Evolutionary conservation across 768 basidiomycete species (phyloP).

Genomic region (Suillus lakei): DNA sequence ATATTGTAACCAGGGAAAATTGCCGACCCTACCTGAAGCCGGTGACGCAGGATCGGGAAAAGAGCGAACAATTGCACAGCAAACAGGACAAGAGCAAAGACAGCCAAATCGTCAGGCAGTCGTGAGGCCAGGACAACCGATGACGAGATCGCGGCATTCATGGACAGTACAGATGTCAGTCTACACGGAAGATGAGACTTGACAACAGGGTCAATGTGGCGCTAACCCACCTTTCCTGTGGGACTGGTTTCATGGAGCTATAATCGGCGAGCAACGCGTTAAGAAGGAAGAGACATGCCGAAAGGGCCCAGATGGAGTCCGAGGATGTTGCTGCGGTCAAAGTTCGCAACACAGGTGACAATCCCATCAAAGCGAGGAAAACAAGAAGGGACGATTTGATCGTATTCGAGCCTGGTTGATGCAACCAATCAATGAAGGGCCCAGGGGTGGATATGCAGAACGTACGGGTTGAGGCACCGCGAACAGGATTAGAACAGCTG

Average conservation of each 20-base stretch:
- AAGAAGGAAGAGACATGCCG: slow-evolving; percentile 82
- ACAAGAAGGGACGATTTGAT: slow-evolving; percentile 85
- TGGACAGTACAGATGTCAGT: slow-evolving; percentile 81
- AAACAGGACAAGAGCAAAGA: slow-evolving; percentile 88
- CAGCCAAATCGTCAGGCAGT: slow-evolving; percentile 78
- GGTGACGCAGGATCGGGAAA: slow-evolving; percentile 78
- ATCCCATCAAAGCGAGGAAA: slow-evolving; percentile 85
- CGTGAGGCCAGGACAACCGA: slow-evolving; percentile 94
- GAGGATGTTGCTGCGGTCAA: slow-evolving; percentile 94
- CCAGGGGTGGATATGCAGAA: slow-evolving; percentile 11
- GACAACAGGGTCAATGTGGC: slow-evolving; percentile 24
- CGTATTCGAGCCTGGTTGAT: slow-evolving; percentile 62
- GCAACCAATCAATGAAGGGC: slow-evolving; percentile 16
- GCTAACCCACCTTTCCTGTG: slow-evolving; percentile 61
- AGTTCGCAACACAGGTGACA: slow-evolving; percentile 90
- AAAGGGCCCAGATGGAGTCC: slow-evolving; percentile 95
- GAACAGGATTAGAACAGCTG: slow-evolving; percentile 40
- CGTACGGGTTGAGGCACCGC: slow-evolving; percentile 29
- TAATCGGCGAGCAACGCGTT: slow-evolving; percentile 89
- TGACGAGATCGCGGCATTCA: slow-evolving; percentile 91
- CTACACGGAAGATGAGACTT: slow-evolving; percentile 45
- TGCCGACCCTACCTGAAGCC: slow-evolving; percentile 59
- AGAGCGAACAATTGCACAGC: slow-evolving; percentile 84
- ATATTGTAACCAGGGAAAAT: slow-evolving; percentile 14
- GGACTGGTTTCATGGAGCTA: slow-evolving; percentile 50